Conservation (phyloP, 2,329 filamentous ascomycete genomes). For the Aspergillus novofumigatus region DNA sequence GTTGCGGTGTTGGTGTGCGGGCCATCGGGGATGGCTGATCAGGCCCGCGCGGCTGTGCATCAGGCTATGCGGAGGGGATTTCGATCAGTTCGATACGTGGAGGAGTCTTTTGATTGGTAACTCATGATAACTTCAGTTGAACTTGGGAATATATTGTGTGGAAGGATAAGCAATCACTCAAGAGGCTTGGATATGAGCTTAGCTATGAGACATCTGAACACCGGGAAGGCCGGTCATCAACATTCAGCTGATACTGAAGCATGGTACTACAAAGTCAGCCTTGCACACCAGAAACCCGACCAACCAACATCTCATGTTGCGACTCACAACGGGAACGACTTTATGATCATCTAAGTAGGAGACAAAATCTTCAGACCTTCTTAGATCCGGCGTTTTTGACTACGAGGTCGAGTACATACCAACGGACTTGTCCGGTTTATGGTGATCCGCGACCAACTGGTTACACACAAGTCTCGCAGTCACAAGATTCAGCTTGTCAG, state of each 20-base stretch:
- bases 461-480: not conserved
- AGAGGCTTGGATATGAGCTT: not conserved
- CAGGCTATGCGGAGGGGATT: slow-evolving; percentile 31
- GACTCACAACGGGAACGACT: too few species aligned
- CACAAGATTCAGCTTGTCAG: not conserved
- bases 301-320: too few species aligned
- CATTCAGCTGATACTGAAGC: too few species aligned
- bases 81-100: slow-evolving; percentile 40
- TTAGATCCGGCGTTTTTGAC: too few species aligned
- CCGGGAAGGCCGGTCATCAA: not conserved
- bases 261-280: not conserved
- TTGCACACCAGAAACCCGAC: not conserved
- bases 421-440: not conserved
- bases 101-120: slow-evolving; percentile 44
- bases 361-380: too few species aligned
- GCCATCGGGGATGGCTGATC: slow-evolving; percentile 43
- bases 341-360: not conserved
- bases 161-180: not conserved
- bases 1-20: slow-evolving; percentile 44
- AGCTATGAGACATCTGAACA: not conserved
- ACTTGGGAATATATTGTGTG: not conserved
- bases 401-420: too few species aligned
- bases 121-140: not conserved
- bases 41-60: slow-evolving; percentile 40
- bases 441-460: not conserved